A percentile compares a stretch with the other conserved stretches of the same genome.
Evolutionary conservation across 2,329 filamentous ascomycete genomes (phyloP).

Genomic region (Fusarium lateritium): DNA sequence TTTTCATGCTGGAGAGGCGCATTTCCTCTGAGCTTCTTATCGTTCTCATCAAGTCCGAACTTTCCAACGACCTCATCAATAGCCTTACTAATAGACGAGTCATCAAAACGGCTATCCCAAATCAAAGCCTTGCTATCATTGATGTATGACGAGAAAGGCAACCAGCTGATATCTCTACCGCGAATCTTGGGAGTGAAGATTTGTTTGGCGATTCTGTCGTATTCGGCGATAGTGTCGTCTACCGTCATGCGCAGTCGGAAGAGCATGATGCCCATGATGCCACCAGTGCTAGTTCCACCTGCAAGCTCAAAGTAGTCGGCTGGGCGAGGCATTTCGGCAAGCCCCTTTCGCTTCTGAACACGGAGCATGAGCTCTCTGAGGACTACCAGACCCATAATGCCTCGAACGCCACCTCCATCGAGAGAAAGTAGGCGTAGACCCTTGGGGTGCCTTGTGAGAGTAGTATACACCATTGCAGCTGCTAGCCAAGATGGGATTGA

Average conservation of each 20-base stretch:
- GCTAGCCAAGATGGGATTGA: no score
- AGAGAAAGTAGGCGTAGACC: conserved; percentile 13
- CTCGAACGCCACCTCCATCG: conserved; percentile 17
- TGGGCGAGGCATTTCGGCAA: conserved; percentile 1
- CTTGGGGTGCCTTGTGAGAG: conserved; percentile 4
- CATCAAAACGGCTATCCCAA: conserved; percentile 20
- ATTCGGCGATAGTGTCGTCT: conserved; percentile 30
- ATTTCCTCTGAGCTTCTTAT: conserved; percentile 19
- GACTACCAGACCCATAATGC: conserved; percentile 24
- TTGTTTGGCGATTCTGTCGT: conserved; percentile 32
- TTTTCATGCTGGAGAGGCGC: conserved; percentile 16
- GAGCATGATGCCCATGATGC: conserved; percentile 41
- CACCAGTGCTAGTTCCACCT: conserved; percentile 35
- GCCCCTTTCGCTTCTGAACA: conserved; percentile 2
- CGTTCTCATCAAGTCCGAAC: conserved; percentile 24
- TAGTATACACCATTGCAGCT: not conserved
- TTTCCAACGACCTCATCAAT: conserved; percentile 12
- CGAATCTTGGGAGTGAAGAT: conserved; percentile 39
- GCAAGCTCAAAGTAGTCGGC: conserved; percentile 40
- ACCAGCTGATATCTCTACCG: conserved; percentile 27
- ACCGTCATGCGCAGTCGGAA: conserved; percentile 42
- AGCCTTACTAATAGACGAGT: conserved; percentile 5
- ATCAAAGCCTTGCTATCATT: conserved; percentile 20
- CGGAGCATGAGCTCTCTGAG: conserved; percentile 21
- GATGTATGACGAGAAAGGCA: conserved; percentile 13